Evolutionary conservation across 352 stramenopile genomes (phyloP).

Genomic region (Pythium grandisporangium): DNA sequence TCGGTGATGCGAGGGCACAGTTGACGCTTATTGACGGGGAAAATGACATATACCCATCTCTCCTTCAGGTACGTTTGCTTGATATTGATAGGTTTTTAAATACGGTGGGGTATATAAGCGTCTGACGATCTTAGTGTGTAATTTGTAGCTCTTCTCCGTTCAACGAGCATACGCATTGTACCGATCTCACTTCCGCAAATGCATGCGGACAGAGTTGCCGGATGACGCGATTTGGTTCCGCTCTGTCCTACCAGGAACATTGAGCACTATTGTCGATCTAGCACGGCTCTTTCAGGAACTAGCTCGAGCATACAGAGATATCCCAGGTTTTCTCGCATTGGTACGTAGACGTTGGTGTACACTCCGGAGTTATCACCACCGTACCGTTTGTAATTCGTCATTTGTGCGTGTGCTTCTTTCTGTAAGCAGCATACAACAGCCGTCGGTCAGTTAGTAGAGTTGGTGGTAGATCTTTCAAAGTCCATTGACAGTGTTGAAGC

Average conservation of each 20-base stretch:
- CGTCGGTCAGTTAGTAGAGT: background rate
- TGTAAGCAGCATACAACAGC: too few relatives aligned
- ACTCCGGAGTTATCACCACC: too few relatives aligned
- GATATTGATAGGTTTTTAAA: too few relatives aligned
- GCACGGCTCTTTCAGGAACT: constrained; percentile 4
- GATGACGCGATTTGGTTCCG: constrained; percentile 3
- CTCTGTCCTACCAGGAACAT: constrained; percentile 3
- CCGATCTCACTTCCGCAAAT: too few relatives aligned
- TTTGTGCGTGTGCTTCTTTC: too few relatives aligned
- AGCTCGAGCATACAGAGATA: too few relatives aligned
- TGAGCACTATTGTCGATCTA: constrained; percentile 3
- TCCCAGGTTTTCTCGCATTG: too few relatives aligned
- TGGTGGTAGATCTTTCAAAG: background rate
- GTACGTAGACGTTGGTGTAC: too few relatives aligned
- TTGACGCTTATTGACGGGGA: background rate
- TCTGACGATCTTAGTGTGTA: background rate
- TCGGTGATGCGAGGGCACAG: background rate
- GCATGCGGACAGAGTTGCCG: background rate
- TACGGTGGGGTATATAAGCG: too few relatives aligned
- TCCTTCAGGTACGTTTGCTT: background rate
- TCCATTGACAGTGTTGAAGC: background rate
- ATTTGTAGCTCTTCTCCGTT: background rate
- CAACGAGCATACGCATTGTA: background rate
- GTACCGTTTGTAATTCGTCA: too few relatives aligned
- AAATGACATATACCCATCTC: background rate